phyloP scores from a whole-genome alignment of 2,329 filamentous ascomycete genomes.

The Exserohilum turcica region DNA sequence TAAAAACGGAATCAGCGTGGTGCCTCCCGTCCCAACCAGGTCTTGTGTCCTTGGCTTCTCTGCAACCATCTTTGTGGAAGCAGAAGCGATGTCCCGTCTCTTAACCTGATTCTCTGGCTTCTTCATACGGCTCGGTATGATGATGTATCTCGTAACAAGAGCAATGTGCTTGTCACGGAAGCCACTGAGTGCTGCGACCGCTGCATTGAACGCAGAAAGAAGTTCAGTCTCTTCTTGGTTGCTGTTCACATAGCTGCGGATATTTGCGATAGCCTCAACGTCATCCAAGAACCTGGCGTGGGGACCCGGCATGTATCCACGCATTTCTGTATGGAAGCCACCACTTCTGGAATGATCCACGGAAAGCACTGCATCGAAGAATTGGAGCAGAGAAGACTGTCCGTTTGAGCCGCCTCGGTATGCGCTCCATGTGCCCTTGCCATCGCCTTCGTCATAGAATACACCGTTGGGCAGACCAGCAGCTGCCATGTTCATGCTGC shows the following conservation, averaged over 20 bases:
- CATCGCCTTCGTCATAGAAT: constrained; percentile 58
- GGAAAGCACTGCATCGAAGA: constrained; percentile 59
- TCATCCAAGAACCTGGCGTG: constrained; percentile 58
- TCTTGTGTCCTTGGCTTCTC: constrained; percentile 44
- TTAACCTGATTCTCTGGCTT: constrained; percentile 29
- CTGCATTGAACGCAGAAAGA: constrained; percentile 53
- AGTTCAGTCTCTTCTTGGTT: constrained; percentile 43
- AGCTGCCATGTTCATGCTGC: constrained; percentile 59
- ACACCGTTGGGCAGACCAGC: constrained; percentile 58
- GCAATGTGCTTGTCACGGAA: constrained; percentile 60
- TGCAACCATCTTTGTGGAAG: constrained; percentile 48
- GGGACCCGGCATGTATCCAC: constrained; percentile 60
- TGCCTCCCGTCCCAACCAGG: constrained; percentile 58
- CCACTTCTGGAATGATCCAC: constrained; percentile 54
- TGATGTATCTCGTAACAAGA: constrained; percentile 60
- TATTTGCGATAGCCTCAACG: constrained; percentile 52
- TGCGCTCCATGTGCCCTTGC: constrained; percentile 56
- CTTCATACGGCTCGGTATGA: constrained; percentile 48
- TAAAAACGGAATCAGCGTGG: constrained; percentile 59
- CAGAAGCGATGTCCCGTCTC: constrained; percentile 53
- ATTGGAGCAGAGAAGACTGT: constrained; percentile 60
- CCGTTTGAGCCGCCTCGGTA: constrained; percentile 62
- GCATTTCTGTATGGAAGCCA: constrained; percentile 53
- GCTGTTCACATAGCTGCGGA: constrained; percentile 52
- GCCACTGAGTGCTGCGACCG: constrained; percentile 51